Percentiles rank a stretch among this genome's conserved stretches.
These are phyloP conservation scores for Lasiosphaeris hirsuta DNA, from an alignment of 495 filamentous ascomycete genomes.

Conservation along the genomic window DNA sequence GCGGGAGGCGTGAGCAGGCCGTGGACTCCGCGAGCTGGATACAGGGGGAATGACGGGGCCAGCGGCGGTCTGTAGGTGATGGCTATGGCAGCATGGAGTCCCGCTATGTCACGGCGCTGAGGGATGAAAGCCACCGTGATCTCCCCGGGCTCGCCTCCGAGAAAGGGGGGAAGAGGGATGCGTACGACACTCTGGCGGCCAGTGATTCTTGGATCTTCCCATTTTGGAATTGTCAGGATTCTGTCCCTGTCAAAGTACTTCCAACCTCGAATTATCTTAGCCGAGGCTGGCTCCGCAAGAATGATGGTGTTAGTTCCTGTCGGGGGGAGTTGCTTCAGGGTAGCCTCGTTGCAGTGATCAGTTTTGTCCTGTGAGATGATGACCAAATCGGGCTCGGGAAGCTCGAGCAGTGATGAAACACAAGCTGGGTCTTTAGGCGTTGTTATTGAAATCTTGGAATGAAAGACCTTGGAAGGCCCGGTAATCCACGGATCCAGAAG, in stretches of 20 bases:
- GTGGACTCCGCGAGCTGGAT: constrained; percentile 8
- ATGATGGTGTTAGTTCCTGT: constrained; percentile 53
- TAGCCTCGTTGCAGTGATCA: constrained; percentile 68
- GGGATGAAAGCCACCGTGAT: constrained; percentile 63
- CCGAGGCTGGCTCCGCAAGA: constrained; percentile 61
- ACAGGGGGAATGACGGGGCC: constrained; percentile 24
- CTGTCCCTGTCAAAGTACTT: constrained; percentile 58
- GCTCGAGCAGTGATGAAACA: constrained; percentile 56
- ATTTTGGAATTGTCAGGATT: constrained; percentile 51
- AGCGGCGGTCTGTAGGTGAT: constrained; percentile 62
- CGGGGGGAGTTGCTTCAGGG: constrained; percentile 57
- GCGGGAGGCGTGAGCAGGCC: constrained; percentile 26
- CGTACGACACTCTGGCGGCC: constrained; percentile 37
- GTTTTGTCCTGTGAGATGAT: constrained; percentile 67
- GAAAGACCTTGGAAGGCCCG: constrained; percentile 57
- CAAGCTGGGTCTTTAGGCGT: constrained; percentile 51
- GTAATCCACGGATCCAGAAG: constrained; percentile 71
- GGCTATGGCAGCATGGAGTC: constrained; percentile 63
- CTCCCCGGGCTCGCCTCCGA: constrained; percentile 52
- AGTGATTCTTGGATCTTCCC: constrained; percentile 44
- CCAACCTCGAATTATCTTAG: constrained; percentile 59
- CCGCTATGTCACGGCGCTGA: constrained; percentile 56
- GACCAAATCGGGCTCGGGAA: constrained; percentile 61
- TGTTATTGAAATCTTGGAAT: constrained; percentile 59
- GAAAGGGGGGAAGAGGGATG: constrained; percentile 44